Evolutionary conservation across 2,329 filamentous ascomycete genomes (phyloP).

Genomic region (Didymella pomorum): DNA sequence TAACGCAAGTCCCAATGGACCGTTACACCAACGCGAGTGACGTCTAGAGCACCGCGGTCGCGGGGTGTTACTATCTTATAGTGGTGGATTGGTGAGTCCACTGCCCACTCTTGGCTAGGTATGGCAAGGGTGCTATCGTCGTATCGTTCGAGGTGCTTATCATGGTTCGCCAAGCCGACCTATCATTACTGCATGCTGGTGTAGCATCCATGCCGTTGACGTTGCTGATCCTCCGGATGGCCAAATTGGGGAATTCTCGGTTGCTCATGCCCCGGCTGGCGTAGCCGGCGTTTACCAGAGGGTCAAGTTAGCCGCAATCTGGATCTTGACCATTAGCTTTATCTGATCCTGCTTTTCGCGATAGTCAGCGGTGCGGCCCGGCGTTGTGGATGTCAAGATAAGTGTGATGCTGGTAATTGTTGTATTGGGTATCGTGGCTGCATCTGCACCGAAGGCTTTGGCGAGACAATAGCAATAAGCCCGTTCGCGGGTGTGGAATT

Average conservation of each 20-base stretch:
- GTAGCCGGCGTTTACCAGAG: slow-evolving; percentile 12
- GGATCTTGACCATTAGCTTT: background rate
- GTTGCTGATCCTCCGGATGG: slow-evolving; percentile 33
- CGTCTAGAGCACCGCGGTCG: background rate
- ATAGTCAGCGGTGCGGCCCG: background rate
- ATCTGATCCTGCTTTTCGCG: background rate
- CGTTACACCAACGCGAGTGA: background rate
- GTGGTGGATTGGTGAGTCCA: background rate
- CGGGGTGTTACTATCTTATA: slow-evolving; percentile 10
- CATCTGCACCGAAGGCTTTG: background rate
- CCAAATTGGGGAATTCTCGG: slow-evolving; percentile 33
- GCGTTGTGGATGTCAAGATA: background rate
- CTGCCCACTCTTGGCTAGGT: slow-evolving; percentile 15
- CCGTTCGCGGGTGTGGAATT: slow-evolving; percentile 3
- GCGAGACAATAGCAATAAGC: background rate
- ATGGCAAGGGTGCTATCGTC: slow-evolving; percentile 25
- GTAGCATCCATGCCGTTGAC: slow-evolving; percentile 25
- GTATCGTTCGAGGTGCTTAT: slow-evolving; percentile 26
- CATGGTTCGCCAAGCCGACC: slow-evolving; percentile 22
- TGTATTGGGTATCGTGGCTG: slow-evolving; percentile 11
- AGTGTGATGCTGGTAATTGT: background rate
- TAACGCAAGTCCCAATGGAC: too few relatives aligned
- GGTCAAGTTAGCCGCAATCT: slow-evolving; percentile 8
- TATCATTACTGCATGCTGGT: slow-evolving; percentile 25
- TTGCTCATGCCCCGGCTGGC: slow-evolving; percentile 22